Evolutionary conservation across 352 stramenopile species (phyloP).

Genomic region (Phytophthora tentaculata): DNA sequence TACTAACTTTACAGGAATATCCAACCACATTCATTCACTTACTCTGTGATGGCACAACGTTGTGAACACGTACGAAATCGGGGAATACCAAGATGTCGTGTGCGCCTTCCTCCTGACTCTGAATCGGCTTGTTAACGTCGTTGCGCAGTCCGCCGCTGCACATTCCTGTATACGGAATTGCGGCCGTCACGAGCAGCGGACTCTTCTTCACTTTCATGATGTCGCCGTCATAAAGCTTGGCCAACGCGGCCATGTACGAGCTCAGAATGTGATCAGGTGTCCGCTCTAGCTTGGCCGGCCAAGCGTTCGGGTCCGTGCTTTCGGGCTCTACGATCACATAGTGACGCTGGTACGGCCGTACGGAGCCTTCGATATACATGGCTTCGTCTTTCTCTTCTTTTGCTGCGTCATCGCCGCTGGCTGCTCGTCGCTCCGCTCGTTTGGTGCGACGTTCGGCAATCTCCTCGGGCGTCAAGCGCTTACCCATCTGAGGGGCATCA

Average conservation of each 20-base stretch:
- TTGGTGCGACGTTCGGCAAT: slow-evolving; percentile 39
- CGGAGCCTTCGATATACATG: slow-evolving; percentile 63
- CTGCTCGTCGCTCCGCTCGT: slow-evolving; percentile 23
- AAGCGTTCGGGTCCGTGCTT: slow-evolving; percentile 45
- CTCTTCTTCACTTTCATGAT: slow-evolving; percentile 45
- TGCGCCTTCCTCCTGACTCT: slow-evolving; percentile 15
- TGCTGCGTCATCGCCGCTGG: slow-evolving; percentile 5
- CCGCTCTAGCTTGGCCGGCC: slow-evolving; percentile 76
- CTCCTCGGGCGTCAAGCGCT: slow-evolving; percentile 37
- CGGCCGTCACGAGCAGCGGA: slow-evolving; percentile 57
- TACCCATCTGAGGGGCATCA: slow-evolving; percentile 24
- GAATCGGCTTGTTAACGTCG: neutral
- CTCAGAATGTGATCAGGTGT: slow-evolving; percentile 65
- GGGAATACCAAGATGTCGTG: slow-evolving; percentile 81
- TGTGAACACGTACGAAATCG: slow-evolving; percentile 61
- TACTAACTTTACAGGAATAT: neutral
- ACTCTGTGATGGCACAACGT: slow-evolving; percentile 58
- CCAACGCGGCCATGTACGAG: slow-evolving; percentile 40
- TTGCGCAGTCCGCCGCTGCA: slow-evolving; percentile 3
- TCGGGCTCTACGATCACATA: slow-evolving; percentile 63
- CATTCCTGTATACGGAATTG: slow-evolving; percentile 48
- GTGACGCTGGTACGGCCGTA: slow-evolving; percentile 62
- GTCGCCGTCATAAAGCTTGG: slow-evolving; percentile 36
- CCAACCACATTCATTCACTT: slow-evolving; percentile 10
- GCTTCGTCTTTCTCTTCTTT: slow-evolving; percentile 27